phyloP scores from a whole-genome alignment of 768 basidiomycete genomes.

The Stropharia rugosoannulata region DNA sequence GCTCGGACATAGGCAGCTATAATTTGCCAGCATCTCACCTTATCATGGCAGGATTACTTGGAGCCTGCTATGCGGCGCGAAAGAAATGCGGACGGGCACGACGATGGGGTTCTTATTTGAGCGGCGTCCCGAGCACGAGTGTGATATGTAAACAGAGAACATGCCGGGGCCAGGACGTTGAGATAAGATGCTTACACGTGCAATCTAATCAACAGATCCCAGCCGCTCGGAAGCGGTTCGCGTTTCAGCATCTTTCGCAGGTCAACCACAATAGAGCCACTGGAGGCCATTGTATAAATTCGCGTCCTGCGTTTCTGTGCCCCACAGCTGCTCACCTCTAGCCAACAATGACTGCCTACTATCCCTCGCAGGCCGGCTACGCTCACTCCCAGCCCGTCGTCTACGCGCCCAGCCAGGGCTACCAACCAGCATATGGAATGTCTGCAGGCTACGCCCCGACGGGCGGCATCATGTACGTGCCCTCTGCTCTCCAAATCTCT shows the following conservation, averaged over 20 bases:
- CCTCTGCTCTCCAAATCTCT: constrained; percentile 8
- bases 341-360: constrained; percentile 32
- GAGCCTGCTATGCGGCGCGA: no score
- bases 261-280: background rate
- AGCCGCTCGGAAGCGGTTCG: background rate
- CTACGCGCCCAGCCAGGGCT: constrained; percentile 26
- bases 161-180: background rate
- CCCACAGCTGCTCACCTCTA: background rate
- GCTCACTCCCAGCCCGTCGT: constrained; percentile 30
- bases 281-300: background rate
- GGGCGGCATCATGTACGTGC: constrained; percentile 31
- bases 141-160: background rate
- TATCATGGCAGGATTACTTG: no score
- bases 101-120: no score
- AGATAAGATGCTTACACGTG: constrained; percentile 2
- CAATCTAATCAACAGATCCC: background rate
- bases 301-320: background rate
- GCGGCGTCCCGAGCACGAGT: background rate
- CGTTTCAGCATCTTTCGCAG: background rate
- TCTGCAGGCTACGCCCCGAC: constrained; percentile 24
- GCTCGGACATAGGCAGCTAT: no score
- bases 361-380: constrained; percentile 35
- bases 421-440: constrained; percentile 22
- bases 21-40: no score
- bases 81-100: background rate